phyloP scores from a whole-genome alignment of 2,329 filamentous ascomycete genomes.

The Allantophomopsis cytisporea region DNA sequence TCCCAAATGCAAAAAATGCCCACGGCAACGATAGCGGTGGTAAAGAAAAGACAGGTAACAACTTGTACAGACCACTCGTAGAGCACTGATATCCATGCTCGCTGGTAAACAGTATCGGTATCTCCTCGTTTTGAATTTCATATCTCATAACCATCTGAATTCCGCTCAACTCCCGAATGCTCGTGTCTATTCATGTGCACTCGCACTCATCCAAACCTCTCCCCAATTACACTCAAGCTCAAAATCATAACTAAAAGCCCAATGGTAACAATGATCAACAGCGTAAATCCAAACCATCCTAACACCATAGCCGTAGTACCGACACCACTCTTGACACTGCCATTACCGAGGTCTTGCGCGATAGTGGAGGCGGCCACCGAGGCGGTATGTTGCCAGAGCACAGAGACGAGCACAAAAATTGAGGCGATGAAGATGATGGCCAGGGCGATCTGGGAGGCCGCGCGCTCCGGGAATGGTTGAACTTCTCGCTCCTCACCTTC shows the following conservation, averaged over 20 bases:
- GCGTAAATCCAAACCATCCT: slow-evolving; percentile 91
- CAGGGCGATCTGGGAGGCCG: slow-evolving; percentile 84
- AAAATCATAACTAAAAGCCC: slow-evolving; percentile 93
- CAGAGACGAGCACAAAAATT: slow-evolving; percentile 61
- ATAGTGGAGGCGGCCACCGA: slow-evolving; percentile 92
- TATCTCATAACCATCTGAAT: too few species aligned
- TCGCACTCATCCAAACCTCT: slow-evolving; percentile 20
- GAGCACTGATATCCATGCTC: too few species aligned
- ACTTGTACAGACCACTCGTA: too few species aligned
- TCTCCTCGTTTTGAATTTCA: too few species aligned
- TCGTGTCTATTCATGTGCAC: too few species aligned
- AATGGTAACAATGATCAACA: slow-evolving; percentile 91
- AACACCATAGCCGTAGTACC: slow-evolving; percentile 94
- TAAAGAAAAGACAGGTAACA: too few species aligned
- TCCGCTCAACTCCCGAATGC: too few species aligned
- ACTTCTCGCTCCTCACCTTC: slow-evolving; percentile 77
- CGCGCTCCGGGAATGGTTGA: slow-evolving; percentile 84
- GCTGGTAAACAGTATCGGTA: too few species aligned
- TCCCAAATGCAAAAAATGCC: too few species aligned
- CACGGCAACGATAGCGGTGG: too few species aligned
- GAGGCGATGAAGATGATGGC: slow-evolving; percentile 77
- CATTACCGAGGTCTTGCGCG: slow-evolving; percentile 84
- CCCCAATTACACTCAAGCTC: slow-evolving; percentile 69
- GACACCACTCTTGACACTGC: slow-evolving; percentile 73
- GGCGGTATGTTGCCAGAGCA: slow-evolving; percentile 86